A percentile compares a stretch with the other conserved stretches of the same genome.
These are phyloP conservation scores for Neofusicoccum parvum DNA, from an alignment of 2,329 filamentous ascomycete species.

Conservation along the genomic window DNA sequence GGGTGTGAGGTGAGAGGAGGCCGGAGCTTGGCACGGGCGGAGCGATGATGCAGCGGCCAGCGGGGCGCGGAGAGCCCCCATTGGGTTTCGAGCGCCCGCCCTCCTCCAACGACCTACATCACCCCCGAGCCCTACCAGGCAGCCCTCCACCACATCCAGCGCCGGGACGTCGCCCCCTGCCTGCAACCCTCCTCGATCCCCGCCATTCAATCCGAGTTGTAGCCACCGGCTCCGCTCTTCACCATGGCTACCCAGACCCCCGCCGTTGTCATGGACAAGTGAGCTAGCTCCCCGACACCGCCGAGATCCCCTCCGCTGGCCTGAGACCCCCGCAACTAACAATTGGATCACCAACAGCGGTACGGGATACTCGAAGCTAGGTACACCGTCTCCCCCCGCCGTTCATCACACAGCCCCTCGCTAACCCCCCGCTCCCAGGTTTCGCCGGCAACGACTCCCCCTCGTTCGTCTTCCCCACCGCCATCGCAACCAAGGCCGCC, in stretches of 20 bases:
- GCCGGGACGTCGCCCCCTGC: slow-evolving; percentile 23
- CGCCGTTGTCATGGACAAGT: slow-evolving; percentile 99
- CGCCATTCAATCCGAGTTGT: slow-evolving; percentile 22
- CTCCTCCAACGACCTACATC: slow-evolving; percentile 21
- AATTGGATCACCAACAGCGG: slow-evolving; percentile 65
- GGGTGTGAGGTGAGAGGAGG: background rate
- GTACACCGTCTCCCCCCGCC: slow-evolving; percentile 56
- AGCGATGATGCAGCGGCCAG: slow-evolving; percentile 16
- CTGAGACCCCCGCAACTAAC: slow-evolving; percentile 34
- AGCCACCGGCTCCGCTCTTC: slow-evolving; percentile 27
- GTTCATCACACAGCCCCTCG: slow-evolving; percentile 24
- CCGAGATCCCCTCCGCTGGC: slow-evolving; percentile 20
- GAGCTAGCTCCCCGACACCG: slow-evolving; percentile 19
- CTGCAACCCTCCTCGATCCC: slow-evolving; percentile 25
- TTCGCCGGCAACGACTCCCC: slow-evolving; percentile 99
- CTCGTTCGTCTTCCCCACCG: slow-evolving; percentile 98
- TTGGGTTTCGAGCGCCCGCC: slow-evolving; percentile 19
- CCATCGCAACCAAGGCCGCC: slow-evolving; percentile 90
- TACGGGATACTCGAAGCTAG: slow-evolving; percentile 98
- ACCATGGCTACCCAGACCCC: slow-evolving; percentile 97
- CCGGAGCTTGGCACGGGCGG: slow-evolving; percentile 19
- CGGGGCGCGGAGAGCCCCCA: slow-evolving; percentile 20
- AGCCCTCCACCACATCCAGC: slow-evolving; percentile 14
- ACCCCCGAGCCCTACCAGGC: slow-evolving; percentile 22
- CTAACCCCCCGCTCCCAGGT: slow-evolving; percentile 59